A percentile compares a stretch with the other conserved stretches of the same genome.
Evolutionary conservation across 2,329 filamentous ascomycete genomes (phyloP).

Genomic region (Pseudocercospora vitis): DNA sequence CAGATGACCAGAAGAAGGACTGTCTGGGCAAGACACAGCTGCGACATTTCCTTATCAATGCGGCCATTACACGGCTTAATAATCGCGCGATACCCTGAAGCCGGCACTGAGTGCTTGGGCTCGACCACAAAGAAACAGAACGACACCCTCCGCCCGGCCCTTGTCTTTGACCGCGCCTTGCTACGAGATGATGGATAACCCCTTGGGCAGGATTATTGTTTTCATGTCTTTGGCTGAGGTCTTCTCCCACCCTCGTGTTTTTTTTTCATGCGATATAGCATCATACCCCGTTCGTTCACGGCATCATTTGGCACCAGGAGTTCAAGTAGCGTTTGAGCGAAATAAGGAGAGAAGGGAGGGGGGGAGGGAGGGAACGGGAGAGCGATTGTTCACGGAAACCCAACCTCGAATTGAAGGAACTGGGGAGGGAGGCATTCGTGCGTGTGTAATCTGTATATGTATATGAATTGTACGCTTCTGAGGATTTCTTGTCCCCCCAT

Average conservation of each 20-base stretch:
- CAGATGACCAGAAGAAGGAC: constrained; percentile 18
- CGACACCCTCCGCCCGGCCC: background rate
- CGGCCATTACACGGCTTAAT: background rate
- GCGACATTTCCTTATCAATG: background rate
- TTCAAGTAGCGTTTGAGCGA: too few relatives aligned
- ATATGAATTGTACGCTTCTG: too few relatives aligned
- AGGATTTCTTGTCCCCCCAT: too few relatives aligned
- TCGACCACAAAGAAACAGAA: background rate
- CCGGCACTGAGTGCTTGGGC: constrained; percentile 2
- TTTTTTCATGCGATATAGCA: constrained; percentile 19
- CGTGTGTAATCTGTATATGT: too few relatives aligned
- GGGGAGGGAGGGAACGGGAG: too few relatives aligned
- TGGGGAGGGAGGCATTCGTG: too few relatives aligned
- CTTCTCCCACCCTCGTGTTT: constrained; percentile 8
- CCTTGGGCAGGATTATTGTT: constrained; percentile 4
- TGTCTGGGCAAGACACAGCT: constrained; percentile 11
- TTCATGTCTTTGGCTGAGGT: constrained; percentile 9
- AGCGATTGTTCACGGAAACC: too few relatives aligned
- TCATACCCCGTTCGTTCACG: constrained; percentile 26
- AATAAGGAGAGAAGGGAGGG: too few relatives aligned
- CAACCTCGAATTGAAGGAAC: too few relatives aligned
- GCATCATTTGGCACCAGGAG: constrained; percentile 1
- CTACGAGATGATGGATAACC: constrained; percentile 8
- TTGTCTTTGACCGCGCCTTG: background rate
- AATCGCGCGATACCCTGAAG: background rate